Conservation (phyloP, 805 yeast species). For the Suhomyces xylopsoci region DNA sequence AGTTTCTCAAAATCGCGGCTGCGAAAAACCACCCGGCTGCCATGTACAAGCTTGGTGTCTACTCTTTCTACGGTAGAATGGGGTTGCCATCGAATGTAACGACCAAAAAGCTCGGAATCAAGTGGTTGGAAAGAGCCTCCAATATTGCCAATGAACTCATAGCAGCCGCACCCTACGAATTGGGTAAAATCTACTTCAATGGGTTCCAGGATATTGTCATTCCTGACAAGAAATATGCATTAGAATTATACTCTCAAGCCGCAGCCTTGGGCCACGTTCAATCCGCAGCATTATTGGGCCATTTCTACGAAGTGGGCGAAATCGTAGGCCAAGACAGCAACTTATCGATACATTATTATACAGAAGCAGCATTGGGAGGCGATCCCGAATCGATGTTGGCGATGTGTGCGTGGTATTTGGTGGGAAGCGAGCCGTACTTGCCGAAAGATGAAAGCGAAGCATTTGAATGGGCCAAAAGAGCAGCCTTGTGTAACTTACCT, state of each 20-base stretch:
- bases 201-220: conserved; percentile 88
- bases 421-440: conserved; percentile 83
- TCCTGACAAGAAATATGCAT: conserved; percentile 78
- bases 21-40: conserved; percentile 94
- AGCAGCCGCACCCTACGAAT: conserved; percentile 91
- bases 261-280: conserved; percentile 84
- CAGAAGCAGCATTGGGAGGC: conserved; percentile 85
- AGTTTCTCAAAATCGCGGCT: conserved; percentile 82
- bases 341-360: conserved; percentile 86
- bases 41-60: conserved; percentile 87
- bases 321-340: conserved; percentile 74
- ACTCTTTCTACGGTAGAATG: conserved; percentile 80
- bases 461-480: conserved; percentile 88
- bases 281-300: conserved; percentile 77
- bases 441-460: conserved; percentile 80
- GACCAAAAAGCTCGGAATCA: conserved; percentile 81
- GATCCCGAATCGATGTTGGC: conserved; percentile 90
- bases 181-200: conserved; percentile 75
- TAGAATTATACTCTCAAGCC: conserved; percentile 80
- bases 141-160: conserved; percentile 80
- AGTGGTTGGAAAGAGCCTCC: conserved; percentile 88
- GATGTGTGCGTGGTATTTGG: conserved; percentile 93
- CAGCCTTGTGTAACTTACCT: conserved; percentile 70
- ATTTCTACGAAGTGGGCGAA: conserved; percentile 79
- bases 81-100: conserved; percentile 67